Base-by-base conservation (phyloP, 2,329 filamentous ascomycete species). In the Monosporascus sp. region DNA sequence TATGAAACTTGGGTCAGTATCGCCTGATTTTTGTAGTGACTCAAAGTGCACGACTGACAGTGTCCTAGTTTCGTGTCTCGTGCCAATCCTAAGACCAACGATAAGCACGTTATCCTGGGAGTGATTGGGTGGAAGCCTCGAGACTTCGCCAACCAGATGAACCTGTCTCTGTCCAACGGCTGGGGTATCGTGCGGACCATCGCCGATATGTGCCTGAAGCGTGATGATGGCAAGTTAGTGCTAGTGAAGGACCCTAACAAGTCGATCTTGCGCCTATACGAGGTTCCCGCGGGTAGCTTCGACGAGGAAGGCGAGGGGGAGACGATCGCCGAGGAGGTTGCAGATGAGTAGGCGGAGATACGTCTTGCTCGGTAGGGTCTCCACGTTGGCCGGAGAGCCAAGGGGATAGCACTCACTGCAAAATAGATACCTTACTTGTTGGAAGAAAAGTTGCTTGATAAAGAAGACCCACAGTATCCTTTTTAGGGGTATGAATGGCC, bases 141-240 rank as follows among this genome's bases (percentile, higher is more conserved):
- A 65, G 95, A 99, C 70, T 97, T 99, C 65, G 94, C 94, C 58
- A 82, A 84, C 68, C 94, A 99, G 80, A 99, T 99, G 94, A 97
- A 97, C 77, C 76, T 99, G 66, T 95, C 92, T 66, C 82, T 97
- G 54, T 89, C 88, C 75, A 99, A 99, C 75, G 94, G 94, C 59
- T 99, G 94, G 94, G 94, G 94, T 72, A 97, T 99, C 61, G 94
- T 99, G 55, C 90, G 94, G 62, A 99, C 94, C 49, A 97, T 99
- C 68, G 90, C 91, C 64, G 94, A 99, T 74, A 95, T 97, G 88
- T 88, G 87, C 66, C 81, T 91, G 64, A 84, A 86, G 72, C 84
- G 86, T 72, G 80, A 85, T 47, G 87, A 91, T 63, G 88, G 87
- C 72, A 92, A 92, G 77, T 94, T 89, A 64, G 86, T 94, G 47